phyloP scores from a whole-genome alignment of 805 yeast genomes.

The Kuraishia floccosa region DNA sequence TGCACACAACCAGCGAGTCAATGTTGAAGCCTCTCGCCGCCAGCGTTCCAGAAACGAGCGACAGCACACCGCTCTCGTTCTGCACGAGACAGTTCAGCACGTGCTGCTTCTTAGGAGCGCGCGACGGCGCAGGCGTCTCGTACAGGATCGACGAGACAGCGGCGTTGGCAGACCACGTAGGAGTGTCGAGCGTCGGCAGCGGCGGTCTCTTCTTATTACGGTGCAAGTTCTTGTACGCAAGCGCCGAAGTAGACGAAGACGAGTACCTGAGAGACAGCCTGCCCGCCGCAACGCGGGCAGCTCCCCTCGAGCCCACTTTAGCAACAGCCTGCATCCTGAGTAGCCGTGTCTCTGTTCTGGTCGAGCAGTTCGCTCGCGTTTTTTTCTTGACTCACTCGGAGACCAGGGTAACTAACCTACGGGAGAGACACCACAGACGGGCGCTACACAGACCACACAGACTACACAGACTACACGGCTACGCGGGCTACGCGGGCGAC shows the following conservation, averaged over 20 bases:
- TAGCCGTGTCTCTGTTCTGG: too few relatives aligned
- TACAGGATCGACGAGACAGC: slow-evolving; percentile 93
- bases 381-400: too few relatives aligned
- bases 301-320: too few relatives aligned
- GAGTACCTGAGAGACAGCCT: background rate
- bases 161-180: slow-evolving; percentile 91
- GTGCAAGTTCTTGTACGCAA: slow-evolving; percentile 88
- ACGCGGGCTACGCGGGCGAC: too few relatives aligned
- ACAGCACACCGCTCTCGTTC: slow-evolving; percentile 96
- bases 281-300: too few relatives aligned
- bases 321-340: too few relatives aligned
- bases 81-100: slow-evolving; percentile 95
- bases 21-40: slow-evolving; percentile 99
- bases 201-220: slow-evolving; percentile 82
- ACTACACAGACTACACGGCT: too few relatives aligned
- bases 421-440: too few relatives aligned
- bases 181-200: slow-evolving; percentile 86
- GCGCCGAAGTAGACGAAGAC: slow-evolving; percentile 78
- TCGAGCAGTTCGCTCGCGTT: too few relatives aligned
- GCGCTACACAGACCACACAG: too few relatives aligned
- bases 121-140: slow-evolving; percentile 69
- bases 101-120: slow-evolving; percentile 65
- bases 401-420: too few relatives aligned
- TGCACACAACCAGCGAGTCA: slow-evolving; percentile 93
- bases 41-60: slow-evolving; percentile 85